Base-by-base conservation (phyloP, 306 rosid genomes). In the Cucurbita argyrosperma region DNA sequence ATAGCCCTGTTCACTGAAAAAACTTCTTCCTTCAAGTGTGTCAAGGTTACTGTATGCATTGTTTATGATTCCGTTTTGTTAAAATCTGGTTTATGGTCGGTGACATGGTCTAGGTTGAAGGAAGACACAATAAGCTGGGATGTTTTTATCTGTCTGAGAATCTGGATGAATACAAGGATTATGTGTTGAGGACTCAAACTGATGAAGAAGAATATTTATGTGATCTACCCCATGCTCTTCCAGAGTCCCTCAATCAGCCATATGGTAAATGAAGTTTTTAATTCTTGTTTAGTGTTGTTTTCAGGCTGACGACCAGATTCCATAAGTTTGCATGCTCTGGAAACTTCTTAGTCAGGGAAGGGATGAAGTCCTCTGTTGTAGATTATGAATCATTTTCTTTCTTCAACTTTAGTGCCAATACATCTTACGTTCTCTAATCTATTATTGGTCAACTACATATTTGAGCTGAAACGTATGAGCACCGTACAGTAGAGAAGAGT, bases 101-200 rank as follows among this genome's bases (percentile, higher is more conserved):
- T 26, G 64, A 76, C 58, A 78, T 84, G 61, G 78, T 81, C 74
- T 83, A 93, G 98, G 98, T 91, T 52, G 85, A 86, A 83, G 88
- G 84, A 65, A 90, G 87, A 80, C 79, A 86, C 65, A 87, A 86
- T 71, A 83, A 79, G 69, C 56, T 82, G 81, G 96, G 94, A 71
- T 93, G 94, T 53, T 93, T 93, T 84, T 87, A 87, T 88, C 81
- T 93, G 79, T 85, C 86, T 13, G 97, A 93, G 86, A 93, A 90
- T 85, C 91, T 93, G 71, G 89, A 80, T 85, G 88, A 85, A 78
- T 83, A 49, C 26, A 78, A 71, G 78, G 89, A 86, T 69, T 81
- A 88, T 79, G 73, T 77, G 71, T 67, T 73, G 82, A 86, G 79
- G 70, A 72, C 89, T 75, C 76, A 78, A 69, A 85, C 75, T 77